A percentile compares a stretch with the other conserved stretches of the same genome.
Conservation (phyloP, 1,139 yeast species). For the Scheffersomyces segobiensis region DNA sequence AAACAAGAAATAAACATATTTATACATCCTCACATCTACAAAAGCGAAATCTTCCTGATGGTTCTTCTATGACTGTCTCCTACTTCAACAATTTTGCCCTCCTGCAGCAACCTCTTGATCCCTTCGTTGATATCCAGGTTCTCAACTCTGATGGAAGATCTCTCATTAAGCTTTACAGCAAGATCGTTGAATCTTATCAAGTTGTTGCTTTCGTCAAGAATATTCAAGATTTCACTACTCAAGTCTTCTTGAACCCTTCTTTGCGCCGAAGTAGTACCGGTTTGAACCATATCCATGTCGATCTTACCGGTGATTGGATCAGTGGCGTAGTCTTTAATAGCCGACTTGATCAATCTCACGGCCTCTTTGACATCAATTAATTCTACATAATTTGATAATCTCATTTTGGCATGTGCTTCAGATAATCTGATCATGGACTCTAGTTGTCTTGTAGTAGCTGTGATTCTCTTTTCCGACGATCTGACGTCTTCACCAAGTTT, state of each 20-base stretch:
- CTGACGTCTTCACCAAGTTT: constrained; percentile 90
- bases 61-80: constrained; percentile 77
- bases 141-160: constrained; percentile 68
- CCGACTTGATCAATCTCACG: constrained; percentile 86
- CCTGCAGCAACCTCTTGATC: constrained; percentile 69
- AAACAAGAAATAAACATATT: constrained; percentile 1
- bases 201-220: constrained; percentile 42
- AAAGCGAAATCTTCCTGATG: constrained; percentile 49
- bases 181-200: constrained; percentile 63
- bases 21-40: constrained; percentile 5
- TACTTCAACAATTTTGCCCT: constrained; percentile 67
- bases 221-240: constrained; percentile 55
- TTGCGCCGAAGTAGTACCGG: constrained; percentile 91
- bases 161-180: constrained; percentile 64
- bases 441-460: constrained; percentile 96
- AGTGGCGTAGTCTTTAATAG: constrained; percentile 96
- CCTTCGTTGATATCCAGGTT: constrained; percentile 69
- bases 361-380: constrained; percentile 90
- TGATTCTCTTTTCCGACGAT: constrained; percentile 83
- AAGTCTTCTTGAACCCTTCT: constrained; percentile 77
- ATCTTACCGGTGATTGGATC: constrained; percentile 96
- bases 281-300: constrained; percentile 96
- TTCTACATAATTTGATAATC: constrained; percentile 70
- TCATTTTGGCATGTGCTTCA: constrained; percentile 98
- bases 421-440: constrained; percentile 63